phyloP scores from a whole-genome alignment of 768 basidiomycete genomes.

The Paxillus involutus region DNA sequence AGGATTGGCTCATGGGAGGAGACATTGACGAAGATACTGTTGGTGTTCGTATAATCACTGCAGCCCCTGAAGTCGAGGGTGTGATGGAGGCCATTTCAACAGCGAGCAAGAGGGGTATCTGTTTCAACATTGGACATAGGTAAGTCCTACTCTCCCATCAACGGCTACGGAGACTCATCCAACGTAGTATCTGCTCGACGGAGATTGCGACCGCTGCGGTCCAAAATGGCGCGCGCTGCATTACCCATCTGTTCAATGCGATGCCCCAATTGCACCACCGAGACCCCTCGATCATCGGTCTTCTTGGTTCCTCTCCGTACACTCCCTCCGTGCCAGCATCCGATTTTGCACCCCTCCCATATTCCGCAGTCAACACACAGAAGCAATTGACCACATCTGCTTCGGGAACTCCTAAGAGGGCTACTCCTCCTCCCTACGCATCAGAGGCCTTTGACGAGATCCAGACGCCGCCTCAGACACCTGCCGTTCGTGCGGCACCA shows the following conservation, averaged over 20 bases:
- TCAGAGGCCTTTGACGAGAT: conserved; percentile 67
- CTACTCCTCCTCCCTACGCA: conserved; percentile 21
- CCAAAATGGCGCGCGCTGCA: conserved; percentile 72
- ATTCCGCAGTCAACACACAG: conserved; percentile 12
- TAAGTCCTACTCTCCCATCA: conserved; percentile 25
- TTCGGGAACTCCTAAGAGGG: conserved; percentile 12
- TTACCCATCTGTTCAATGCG: conserved; percentile 92
- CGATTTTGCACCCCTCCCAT: conserved; percentile 21
- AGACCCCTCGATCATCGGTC: conserved; percentile 88
- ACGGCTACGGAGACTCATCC: conserved; percentile 1
- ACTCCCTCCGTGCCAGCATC: conserved; percentile 44
- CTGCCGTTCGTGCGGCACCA: conserved; percentile 26
- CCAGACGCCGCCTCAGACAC: conserved; percentile 56
- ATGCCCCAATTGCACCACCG: conserved; percentile 91
- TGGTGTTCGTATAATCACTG: conserved; percentile 79
- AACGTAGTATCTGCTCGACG: conserved; percentile 66
- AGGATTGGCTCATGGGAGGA: conserved; percentile 65
- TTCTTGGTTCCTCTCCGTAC: conserved; percentile 76
- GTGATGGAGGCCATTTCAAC: conserved; percentile 69
- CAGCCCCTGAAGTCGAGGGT: conserved; percentile 84
- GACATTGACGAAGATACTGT: conserved; percentile 29
- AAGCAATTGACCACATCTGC: conserved; percentile 7
- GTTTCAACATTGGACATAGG: conserved; percentile 91
- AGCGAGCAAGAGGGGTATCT: conserved; percentile 62
- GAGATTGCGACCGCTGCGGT: conserved; percentile 72